Conservation (phyloP, 345 rosid species). For the Conringia planisiliqua region DNA sequence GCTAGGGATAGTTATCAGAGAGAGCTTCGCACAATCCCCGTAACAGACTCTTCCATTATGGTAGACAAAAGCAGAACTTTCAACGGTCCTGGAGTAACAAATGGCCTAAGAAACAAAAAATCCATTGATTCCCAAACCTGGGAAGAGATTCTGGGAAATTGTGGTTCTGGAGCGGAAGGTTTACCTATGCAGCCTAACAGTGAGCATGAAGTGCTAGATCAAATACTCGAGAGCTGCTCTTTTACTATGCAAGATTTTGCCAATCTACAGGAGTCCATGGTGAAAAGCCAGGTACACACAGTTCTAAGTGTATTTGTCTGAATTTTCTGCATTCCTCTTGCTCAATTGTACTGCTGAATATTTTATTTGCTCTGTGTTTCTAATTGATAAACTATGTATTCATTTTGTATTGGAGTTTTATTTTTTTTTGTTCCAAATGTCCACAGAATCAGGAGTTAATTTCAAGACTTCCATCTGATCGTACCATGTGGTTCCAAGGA, state of each 20-base stretch:
- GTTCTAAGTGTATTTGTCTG: not conserved
- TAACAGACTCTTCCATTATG: conserved; percentile 33
- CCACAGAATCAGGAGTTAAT: conserved; percentile 41
- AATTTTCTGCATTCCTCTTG: not conserved
- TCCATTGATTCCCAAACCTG: conserved; percentile 55
- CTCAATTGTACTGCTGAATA: not conserved
- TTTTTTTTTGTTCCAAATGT: not conserved
- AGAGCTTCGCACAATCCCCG: conserved; percentile 39
- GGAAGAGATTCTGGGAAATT: conserved; percentile 56
- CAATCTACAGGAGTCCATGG: conserved; percentile 40
- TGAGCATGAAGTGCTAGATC: conserved; percentile 46
- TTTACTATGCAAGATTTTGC: conserved; percentile 48
- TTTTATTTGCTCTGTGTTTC: not conserved
- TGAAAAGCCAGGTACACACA: conserved; percentile 53
- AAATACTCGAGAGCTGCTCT: conserved; percentile 37
- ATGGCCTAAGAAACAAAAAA: conserved; percentile 45
- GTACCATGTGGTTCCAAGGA: conserved; percentile 37
- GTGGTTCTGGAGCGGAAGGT: conserved; percentile 45
- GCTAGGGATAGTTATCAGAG: conserved; percentile 50
- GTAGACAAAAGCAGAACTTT: conserved; percentile 37
- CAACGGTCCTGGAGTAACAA: conserved; percentile 40
- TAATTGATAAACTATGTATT: not conserved
- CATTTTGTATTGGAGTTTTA: not conserved
- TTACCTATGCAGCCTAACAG: conserved; percentile 44
- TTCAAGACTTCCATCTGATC: conserved; percentile 38